Conservation (phyloP, 2,329 filamentous ascomycete genomes). For the Neoscytalidium dimidiatum region DNA sequence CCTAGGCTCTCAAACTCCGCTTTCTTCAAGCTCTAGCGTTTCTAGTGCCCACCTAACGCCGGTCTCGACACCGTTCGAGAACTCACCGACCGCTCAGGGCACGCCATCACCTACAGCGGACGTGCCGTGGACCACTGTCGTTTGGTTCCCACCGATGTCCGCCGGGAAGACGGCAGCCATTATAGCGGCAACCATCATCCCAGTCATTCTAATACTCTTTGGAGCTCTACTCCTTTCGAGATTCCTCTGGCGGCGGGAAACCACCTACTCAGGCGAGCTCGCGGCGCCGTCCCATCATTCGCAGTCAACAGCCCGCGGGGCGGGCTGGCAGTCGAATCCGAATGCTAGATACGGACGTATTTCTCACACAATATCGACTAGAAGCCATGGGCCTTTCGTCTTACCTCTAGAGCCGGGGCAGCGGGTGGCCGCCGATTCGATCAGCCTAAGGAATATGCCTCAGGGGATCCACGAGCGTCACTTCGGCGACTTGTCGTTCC, state of each 20-base stretch:
- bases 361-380: neutral
- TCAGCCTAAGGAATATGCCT: neutral
- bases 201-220: neutral
- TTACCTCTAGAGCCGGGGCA: neutral
- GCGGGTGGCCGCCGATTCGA: neutral
- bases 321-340: neutral
- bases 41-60: neutral
- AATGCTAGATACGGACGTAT: neutral
- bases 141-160: neutral
- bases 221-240: neutral
- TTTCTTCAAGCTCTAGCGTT: neutral
- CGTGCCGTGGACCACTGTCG: neutral
- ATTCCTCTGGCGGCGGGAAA: neutral
- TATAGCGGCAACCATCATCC: neutral
- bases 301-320: neutral
- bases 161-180: neutral
- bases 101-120: neutral
- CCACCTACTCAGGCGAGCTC: neutral
- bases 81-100: neutral
- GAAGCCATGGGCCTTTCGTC: neutral
- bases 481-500: neutral
- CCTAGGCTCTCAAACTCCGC: neutral
- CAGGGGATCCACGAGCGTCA: neutral
- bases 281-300: neutral
- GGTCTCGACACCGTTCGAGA: neutral